phyloP scores from a whole-genome alignment of 352 stramenopile genomes.

The Pythium brachiatum region DNA sequence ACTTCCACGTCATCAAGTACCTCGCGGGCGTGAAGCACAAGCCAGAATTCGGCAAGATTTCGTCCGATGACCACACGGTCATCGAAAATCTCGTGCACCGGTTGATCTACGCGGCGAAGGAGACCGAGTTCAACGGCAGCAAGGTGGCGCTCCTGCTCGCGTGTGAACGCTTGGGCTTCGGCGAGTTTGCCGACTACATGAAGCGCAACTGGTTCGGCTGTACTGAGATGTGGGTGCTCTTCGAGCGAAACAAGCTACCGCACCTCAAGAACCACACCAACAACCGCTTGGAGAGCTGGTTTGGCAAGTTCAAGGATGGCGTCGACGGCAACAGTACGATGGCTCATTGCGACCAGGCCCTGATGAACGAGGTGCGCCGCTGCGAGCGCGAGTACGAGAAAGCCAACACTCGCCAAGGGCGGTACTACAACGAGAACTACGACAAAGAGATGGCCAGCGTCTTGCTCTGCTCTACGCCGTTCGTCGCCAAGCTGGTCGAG shows the following conservation, averaged over 20 bases:
- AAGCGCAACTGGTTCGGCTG: neutral
- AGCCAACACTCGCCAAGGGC: neutral
- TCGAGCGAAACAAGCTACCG: neutral
- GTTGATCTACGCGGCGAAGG: neutral
- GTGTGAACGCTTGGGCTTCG: neutral
- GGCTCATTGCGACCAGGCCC: neutral
- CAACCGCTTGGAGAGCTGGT: neutral
- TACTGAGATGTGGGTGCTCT: neutral
- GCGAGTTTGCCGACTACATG: neutral
- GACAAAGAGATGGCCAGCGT: neutral
- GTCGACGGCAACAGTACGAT: neutral
- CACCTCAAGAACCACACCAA: neutral
- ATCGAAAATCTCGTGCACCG: neutral
- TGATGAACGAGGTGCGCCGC: neutral
- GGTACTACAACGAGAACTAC: neutral
- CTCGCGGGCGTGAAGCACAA: neutral
- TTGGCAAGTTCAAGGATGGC: neutral
- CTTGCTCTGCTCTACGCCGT: neutral
- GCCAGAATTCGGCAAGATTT: neutral
- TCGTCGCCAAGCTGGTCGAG: neutral
- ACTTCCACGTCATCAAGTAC: neutral
- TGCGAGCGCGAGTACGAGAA: neutral
- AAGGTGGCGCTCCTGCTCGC: neutral
- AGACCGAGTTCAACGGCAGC: neutral
- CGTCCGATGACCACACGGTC: neutral